These are phyloP conservation scores for Rhinocladiella mackenziei DNA, from an alignment of 2,329 filamentous ascomycete species.

Conservation along the genomic window DNA sequence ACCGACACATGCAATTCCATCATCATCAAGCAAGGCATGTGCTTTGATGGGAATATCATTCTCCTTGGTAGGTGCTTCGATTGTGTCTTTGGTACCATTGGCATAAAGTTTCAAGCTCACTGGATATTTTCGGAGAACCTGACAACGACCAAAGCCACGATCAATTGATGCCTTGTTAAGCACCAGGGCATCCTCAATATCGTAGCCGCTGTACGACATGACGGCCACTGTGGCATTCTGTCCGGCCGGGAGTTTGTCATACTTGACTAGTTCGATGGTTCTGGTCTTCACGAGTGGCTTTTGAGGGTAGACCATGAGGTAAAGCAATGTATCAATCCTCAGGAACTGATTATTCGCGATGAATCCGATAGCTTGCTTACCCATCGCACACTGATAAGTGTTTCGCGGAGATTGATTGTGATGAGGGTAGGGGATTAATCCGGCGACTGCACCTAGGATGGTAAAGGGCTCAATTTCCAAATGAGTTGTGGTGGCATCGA, in stretches of 20 bases:
- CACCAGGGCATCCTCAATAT: conserved; percentile 97
- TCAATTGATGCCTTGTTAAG: conserved; percentile 95
- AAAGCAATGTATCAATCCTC: conserved; percentile 91
- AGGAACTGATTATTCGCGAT: conserved; percentile 98
- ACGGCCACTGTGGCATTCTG: conserved; percentile 97
- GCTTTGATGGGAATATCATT: conserved; percentile 60
- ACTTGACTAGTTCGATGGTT: conserved; percentile 93
- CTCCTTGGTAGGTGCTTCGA: conserved; percentile 55
- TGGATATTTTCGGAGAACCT: conserved; percentile 94
- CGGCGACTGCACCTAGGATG: conserved; percentile 88
- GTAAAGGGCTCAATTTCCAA: conserved; percentile 98
- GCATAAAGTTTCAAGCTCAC: conserved; percentile 84
- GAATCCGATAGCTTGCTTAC: conserved; percentile 98
- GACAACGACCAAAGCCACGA: conserved; percentile 90
- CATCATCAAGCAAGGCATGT: conserved; percentile 70
- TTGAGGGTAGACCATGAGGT: conserved; percentile 96
- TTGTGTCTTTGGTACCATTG: conserved; percentile 63
- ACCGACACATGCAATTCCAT: conserved; percentile 85
- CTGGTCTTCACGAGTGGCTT: conserved; percentile 96
- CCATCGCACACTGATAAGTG: conserved; percentile 99
- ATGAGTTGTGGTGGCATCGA: conserved; percentile 81
- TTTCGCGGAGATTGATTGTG: conserved; percentile 99
- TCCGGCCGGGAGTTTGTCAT: conserved; percentile 93
- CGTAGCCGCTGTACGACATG: conserved; percentile 99
- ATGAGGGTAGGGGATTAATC: conserved; percentile 94